phyloP scores from a whole-genome alignment of 2,329 filamentous ascomycete genomes.

The Hypocrella siamensis region DNA sequence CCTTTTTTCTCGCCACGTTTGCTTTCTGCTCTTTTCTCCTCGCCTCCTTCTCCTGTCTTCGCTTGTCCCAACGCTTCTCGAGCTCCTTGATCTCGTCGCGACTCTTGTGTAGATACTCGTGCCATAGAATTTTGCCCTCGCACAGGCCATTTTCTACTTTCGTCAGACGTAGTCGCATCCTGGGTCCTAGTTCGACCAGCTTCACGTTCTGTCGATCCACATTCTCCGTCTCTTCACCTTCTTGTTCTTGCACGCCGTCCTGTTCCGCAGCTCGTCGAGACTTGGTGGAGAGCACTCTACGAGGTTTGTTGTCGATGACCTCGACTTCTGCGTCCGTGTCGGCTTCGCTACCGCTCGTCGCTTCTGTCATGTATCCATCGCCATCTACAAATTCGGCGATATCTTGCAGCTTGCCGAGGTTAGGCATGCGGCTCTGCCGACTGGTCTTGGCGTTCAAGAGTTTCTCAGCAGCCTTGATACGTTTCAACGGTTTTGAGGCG shows the following conservation, averaged over 20 bases:
- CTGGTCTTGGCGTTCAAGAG: conserved; percentile 45
- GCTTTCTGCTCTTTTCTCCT: conserved; percentile 71
- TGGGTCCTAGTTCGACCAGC: conserved; percentile 78
- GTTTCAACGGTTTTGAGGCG: conserved; percentile 67
- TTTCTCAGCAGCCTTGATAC: conserved; percentile 75
- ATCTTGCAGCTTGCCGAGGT: conserved; percentile 80
- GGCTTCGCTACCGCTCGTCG: conserved; percentile 71
- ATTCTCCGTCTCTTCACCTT: conserved; percentile 26
- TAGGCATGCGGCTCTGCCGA: conserved; percentile 59
- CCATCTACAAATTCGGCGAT: conserved; percentile 92
- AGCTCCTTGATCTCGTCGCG: conserved; percentile 61
- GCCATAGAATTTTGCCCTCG: conserved; percentile 88
- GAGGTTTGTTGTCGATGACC: conserved; percentile 48
- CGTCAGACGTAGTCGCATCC: conserved; percentile 75
- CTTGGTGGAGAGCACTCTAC: conserved; percentile 44
- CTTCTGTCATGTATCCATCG: conserved; percentile 70
- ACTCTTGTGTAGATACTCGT: conserved; percentile 82
- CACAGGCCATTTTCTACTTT: conserved; percentile 95
- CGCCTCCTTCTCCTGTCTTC: conserved; percentile 65
- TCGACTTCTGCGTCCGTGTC: conserved; percentile 96
- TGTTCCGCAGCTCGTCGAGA: conserved; percentile 24
- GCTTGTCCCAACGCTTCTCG: conserved; percentile 70
- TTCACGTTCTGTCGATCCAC: conserved; percentile 84
- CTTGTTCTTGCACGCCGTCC: conserved; percentile 25
- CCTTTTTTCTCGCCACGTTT: conserved; percentile 77